phyloP scores from a whole-genome alignment of 495 filamentous ascomycete species.

The Daldinia bambusicola region DNA sequence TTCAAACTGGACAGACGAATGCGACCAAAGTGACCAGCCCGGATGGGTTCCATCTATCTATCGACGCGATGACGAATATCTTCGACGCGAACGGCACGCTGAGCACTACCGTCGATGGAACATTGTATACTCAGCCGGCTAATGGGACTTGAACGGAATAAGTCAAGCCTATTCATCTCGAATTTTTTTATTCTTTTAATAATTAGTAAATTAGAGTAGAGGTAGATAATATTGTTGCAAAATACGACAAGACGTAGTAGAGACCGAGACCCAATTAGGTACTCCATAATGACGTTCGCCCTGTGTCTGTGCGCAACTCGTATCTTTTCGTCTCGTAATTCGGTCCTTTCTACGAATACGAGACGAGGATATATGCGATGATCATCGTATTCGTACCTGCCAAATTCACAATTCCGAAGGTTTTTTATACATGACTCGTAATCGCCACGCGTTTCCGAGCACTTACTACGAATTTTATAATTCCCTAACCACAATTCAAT shows the following conservation, averaged over 20 bases:
- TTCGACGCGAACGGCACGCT: neutral
- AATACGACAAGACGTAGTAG: no score
- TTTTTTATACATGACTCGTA: constrained; percentile 32
- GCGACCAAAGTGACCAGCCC: neutral
- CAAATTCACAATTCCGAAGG: neutral
- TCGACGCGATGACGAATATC: neutral
- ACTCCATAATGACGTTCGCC: constrained; percentile 9
- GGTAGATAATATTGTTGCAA: no score
- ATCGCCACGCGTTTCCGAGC: constrained; percentile 28
- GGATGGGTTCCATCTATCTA: neutral
- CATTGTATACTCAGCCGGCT: neutral
- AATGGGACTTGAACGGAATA: neutral
- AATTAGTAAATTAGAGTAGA: no score
- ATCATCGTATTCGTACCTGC: constrained; percentile 27
- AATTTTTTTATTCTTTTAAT: neutral
- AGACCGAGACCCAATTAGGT: no score
- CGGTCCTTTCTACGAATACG: constrained; percentile 28
- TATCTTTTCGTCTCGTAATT: constrained; percentile 27
- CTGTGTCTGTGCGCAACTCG: constrained; percentile 31
- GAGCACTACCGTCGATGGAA: neutral
- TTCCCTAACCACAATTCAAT: neutral
- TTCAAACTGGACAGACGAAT: neutral
- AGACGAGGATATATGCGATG: constrained; percentile 1
- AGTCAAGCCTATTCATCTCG: neutral
- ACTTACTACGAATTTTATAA: constrained; percentile 22